Evolutionary conservation across 305 asterid genomes (phyloP).

Genomic region (Rubia balearica): DNA sequence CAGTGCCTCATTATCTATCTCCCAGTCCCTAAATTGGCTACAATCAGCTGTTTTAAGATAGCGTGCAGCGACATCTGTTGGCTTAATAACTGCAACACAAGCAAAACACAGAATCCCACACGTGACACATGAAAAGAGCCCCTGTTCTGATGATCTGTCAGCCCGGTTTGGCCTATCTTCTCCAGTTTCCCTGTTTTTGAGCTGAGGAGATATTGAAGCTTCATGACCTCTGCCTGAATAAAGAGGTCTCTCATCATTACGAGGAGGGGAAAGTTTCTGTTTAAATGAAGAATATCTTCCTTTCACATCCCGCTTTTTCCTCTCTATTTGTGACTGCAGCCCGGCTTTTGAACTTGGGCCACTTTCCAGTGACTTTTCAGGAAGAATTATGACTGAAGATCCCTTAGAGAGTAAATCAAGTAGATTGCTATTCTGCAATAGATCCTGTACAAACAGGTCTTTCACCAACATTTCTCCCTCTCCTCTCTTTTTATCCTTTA

Average conservation of each 20-base stretch:
- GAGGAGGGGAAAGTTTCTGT: slow-evolving; percentile 27
- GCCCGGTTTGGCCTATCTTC: slow-evolving; percentile 39
- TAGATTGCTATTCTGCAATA: slow-evolving; percentile 61
- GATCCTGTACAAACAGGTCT: slow-evolving; percentile 69
- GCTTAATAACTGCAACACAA: slow-evolving; percentile 83
- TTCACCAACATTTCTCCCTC: slow-evolving; percentile 91
- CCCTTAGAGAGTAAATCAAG: slow-evolving; percentile 71
- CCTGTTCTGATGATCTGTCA: slow-evolving; percentile 50
- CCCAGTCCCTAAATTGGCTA: slow-evolving; percentile 45
- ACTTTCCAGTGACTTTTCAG: slow-evolving; percentile 43
- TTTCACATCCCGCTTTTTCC: slow-evolving; percentile 36
- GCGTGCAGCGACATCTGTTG: slow-evolving; percentile 63
- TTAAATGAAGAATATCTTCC: slow-evolving; percentile 24
- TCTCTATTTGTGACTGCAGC: slow-evolving; percentile 34
- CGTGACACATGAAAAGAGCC: slow-evolving; percentile 90
- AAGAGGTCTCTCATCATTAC: slow-evolving; percentile 30
- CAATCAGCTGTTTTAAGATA: slow-evolving; percentile 74
- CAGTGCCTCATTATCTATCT: slow-evolving; percentile 28
- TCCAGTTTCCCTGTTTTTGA: slow-evolving; percentile 28
- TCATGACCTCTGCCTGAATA: slow-evolving; percentile 20
- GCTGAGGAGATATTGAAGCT: slow-evolving; percentile 22
- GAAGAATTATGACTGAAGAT: slow-evolving; percentile 76
- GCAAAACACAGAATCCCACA: slow-evolving; percentile 96
- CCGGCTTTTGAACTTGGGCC: slow-evolving; percentile 32
- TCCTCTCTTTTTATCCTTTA: slow-evolving; percentile 75